Percentiles rank a stretch among this genome's conserved stretches.
Conservation (phyloP, 371 early-diverging fungal species). For the Mycotypha africana region DNA sequence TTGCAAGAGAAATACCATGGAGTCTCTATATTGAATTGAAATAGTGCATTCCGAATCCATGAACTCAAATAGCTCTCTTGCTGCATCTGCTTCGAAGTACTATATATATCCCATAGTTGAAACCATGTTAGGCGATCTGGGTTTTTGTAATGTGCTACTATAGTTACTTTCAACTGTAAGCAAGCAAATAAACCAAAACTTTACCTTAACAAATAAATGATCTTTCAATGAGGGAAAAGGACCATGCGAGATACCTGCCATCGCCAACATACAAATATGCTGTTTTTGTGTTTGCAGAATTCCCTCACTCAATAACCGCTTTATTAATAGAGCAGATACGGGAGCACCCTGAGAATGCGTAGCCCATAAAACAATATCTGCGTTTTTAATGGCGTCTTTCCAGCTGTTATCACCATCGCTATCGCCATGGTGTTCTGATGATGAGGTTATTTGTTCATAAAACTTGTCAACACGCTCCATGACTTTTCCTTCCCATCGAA, state of each 20-base stretch:
- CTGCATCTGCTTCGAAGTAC: conserved; percentile 89
- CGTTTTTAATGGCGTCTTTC: conserved; percentile 53
- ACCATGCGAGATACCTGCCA: conserved; percentile 93
- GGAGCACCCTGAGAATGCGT: conserved; percentile 95
- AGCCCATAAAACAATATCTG: conserved; percentile 83
- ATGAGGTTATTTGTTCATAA: conserved; percentile 58
- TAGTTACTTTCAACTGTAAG: too few species aligned
- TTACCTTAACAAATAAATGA: conserved; percentile 71
- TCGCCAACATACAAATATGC: conserved; percentile 73
- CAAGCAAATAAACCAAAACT: not conserved
- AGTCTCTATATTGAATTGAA: conserved; percentile 65
- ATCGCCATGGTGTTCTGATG: too few species aligned
- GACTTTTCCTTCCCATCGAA: conserved; percentile 90
- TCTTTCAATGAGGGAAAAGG: conserved; percentile 84
- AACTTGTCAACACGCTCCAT: conserved; percentile 76
- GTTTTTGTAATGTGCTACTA: too few species aligned
- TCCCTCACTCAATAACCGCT: conserved; percentile 65
- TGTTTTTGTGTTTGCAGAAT: conserved; percentile 67
- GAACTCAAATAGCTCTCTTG: conserved; percentile 90
- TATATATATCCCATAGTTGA: conserved; percentile 10
- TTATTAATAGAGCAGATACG: conserved; percentile 77
- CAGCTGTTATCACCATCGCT: too few species aligned
- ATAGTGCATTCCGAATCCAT: conserved; percentile 73
- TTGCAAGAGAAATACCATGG: conserved; percentile 59
- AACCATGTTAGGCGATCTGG: not conserved